phyloP scores from a whole-genome alignment of 768 basidiomycete genomes.

The Suillus fuscotomentosus region DNA sequence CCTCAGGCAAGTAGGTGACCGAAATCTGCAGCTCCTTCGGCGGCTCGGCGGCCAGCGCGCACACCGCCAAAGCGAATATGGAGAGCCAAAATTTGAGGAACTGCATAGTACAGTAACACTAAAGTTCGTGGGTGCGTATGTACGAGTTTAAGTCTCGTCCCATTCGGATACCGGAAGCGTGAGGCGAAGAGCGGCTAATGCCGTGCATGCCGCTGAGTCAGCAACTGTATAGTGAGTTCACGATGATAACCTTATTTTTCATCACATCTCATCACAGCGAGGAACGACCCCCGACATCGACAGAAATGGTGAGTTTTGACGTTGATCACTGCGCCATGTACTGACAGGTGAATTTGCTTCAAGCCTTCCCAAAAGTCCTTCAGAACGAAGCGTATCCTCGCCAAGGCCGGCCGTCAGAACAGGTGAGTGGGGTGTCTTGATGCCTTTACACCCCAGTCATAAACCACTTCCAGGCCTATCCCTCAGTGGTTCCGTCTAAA shows the following conservation, averaged over 20 bases:
- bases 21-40: conserved; percentile 63
- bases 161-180: conserved; percentile 1
- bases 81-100: conserved; percentile 46
- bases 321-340: background rate
- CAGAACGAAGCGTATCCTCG: conserved; percentile 94
- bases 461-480: conserved; percentile 66
- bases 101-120: conserved; percentile 53
- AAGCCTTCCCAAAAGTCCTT: conserved; percentile 99
- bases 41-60: conserved; percentile 45
- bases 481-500: conserved; percentile 99
- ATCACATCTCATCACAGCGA: conserved; percentile 18
- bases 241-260: conserved; percentile 34
- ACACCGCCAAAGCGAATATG: conserved; percentile 43
- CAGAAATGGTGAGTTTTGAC: conserved; percentile 46
- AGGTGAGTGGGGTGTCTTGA: conserved; percentile 48
- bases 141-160: background rate
- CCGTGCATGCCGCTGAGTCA: conserved; percentile 28
- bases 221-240: conserved; percentile 40
- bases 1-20: conserved; percentile 55
- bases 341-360: conserved; percentile 12
- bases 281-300: conserved; percentile 36
- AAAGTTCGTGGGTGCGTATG: background rate
- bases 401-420: conserved; percentile 96
- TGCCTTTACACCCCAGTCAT: background rate
- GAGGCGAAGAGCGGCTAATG: background rate